Conservation (phyloP, 371 early-diverging fungal genomes). For the Chytridium lagenaria region DNA sequence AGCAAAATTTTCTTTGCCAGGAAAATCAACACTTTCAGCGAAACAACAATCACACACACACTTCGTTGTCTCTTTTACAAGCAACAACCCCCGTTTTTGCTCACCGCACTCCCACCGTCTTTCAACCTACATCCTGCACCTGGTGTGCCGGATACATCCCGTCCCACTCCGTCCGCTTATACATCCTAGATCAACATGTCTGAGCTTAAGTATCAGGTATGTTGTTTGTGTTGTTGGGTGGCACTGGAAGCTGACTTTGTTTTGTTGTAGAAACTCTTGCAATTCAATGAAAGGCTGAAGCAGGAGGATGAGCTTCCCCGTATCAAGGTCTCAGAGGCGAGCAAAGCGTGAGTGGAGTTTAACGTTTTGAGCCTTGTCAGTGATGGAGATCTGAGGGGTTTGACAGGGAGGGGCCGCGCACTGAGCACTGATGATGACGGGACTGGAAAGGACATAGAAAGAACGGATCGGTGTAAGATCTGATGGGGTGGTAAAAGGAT, state of each 20-base stretch:
- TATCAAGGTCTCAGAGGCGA: slow-evolving; percentile 55
- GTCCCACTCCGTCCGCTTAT: background rate
- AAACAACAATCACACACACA: background rate
- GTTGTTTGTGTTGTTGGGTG: background rate
- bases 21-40: no score
- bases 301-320: slow-evolving; percentile 57
- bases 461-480: no score
- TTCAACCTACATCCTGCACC: background rate
- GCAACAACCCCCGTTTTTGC: background rate
- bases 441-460: no score
- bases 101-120: background rate
- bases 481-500: no score
- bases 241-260: background rate
- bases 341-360: slow-evolving; percentile 49
- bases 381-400: background rate
- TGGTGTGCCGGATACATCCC: slow-evolving; percentile 1
- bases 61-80: background rate
- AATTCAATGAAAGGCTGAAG: slow-evolving; percentile 52
- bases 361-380: background rate
- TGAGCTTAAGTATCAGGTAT: slow-evolving; percentile 22
- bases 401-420: no score
- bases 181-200: slow-evolving; percentile 1
- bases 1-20: no score
- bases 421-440: no score
- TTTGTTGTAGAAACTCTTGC: slow-evolving; percentile 34